Conservation (phyloP, 2,329 filamentous ascomycete genomes). For the Ophiostoma piceae region DNA sequence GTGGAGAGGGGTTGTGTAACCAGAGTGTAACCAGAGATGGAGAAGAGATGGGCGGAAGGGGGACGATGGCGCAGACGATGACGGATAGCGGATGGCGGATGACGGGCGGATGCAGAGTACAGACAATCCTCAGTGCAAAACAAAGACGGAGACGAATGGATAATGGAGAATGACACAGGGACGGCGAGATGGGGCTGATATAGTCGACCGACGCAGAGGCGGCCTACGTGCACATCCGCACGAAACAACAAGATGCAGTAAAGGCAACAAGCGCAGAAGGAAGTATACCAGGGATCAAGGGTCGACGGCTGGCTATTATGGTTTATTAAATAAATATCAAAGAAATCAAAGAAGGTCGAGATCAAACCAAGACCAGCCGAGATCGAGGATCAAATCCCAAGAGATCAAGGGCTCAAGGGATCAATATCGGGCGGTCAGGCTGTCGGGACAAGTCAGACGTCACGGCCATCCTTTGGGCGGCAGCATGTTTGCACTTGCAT, state of each 20-base stretch:
- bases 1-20: neutral
- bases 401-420: neutral
- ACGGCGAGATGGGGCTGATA: neutral
- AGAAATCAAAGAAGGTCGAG: no score
- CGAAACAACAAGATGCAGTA: neutral
- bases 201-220: neutral
- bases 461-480: neutral
- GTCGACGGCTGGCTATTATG: neutral
- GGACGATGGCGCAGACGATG: neutral
- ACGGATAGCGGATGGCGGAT: neutral
- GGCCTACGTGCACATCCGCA: neutral
- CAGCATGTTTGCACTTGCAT: neutral
- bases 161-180: neutral
- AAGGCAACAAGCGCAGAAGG: neutral
- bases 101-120: no score
- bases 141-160: neutral
- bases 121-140: neutral
- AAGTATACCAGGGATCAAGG: neutral
- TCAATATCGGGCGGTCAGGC: neutral
- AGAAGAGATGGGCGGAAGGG: neutral
- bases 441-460: conserved; percentile 2
- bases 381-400: neutral
- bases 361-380: no score
- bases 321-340: no score
- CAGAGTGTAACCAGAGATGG: neutral